Conservation (phyloP, 2,329 filamentous ascomycete genomes). For the Fusarium stilboides region DNA sequence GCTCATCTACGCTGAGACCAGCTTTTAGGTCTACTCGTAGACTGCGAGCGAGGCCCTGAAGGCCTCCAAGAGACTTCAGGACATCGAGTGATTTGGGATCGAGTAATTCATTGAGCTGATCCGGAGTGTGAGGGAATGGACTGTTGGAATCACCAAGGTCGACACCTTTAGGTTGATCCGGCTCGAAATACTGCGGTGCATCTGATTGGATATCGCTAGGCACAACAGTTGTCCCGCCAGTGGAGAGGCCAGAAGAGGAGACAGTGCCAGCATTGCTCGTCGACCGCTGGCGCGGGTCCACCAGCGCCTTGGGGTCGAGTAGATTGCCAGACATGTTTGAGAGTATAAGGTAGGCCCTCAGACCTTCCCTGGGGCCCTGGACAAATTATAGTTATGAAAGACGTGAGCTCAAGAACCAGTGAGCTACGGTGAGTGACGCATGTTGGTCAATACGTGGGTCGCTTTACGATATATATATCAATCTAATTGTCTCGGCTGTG, state of each 20-base stretch:
- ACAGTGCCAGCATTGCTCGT: slow-evolving; percentile 34
- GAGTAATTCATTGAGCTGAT: slow-evolving; percentile 13
- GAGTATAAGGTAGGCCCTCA: background rate
- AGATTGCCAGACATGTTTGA: slow-evolving; percentile 35
- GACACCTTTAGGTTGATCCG: slow-evolving; percentile 4
- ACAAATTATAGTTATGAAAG: background rate
- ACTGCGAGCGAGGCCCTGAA: slow-evolving; percentile 14
- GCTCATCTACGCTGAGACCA: slow-evolving; percentile 31
- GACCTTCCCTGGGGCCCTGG: background rate
- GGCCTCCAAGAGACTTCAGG: slow-evolving; percentile 13
- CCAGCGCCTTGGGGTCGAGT: slow-evolving; percentile 36
- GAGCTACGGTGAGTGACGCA: slow-evolving; percentile 33
- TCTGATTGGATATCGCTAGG: slow-evolving; percentile 25
- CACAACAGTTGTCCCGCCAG: slow-evolving; percentile 25
- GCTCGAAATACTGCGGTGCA: slow-evolving; percentile 13
- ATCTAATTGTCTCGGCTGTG: background rate
- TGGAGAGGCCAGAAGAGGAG: slow-evolving; percentile 4
- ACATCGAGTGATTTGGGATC: slow-evolving; percentile 28
- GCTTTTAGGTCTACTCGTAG: slow-evolving; percentile 23
- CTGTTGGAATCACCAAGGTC: background rate
- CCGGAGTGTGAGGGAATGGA: slow-evolving; percentile 15
- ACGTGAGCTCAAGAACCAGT: background rate
- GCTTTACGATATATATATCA: slow-evolving; percentile 25
- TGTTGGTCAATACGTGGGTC: slow-evolving; percentile 22
- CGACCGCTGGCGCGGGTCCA: slow-evolving; percentile 36